A percentile compares a stretch with the other conserved stretches of the same genome.
These are phyloP conservation scores for Suhomyces anneliseae DNA, from an alignment of 1,139 yeast genomes.

Conservation along the genomic window DNA sequence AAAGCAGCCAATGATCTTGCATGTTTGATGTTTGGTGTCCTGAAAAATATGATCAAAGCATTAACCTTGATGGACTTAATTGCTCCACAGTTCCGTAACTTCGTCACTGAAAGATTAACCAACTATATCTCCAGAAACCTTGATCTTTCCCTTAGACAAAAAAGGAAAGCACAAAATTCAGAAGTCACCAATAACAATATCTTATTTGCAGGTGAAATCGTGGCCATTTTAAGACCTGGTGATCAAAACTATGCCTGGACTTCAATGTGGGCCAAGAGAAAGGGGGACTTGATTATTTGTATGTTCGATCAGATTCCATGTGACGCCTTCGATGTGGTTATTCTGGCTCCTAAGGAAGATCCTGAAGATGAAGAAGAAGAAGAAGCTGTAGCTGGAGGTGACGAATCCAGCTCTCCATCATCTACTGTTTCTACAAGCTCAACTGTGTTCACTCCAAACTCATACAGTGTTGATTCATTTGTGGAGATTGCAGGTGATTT, in stretches of 20 bases:
- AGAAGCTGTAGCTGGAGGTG: not conserved
- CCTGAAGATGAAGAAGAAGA: not conserved
- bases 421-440: not conserved
- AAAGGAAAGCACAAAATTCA: conserved; percentile 5
- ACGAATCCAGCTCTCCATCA: conserved; percentile 1
- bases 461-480: conserved; percentile 35
- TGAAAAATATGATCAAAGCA: conserved; percentile 60
- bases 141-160: conserved; percentile 15
- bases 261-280: conserved; percentile 83
- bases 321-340: conserved; percentile 66
- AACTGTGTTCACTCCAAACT: not conserved
- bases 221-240: conserved; percentile 54
- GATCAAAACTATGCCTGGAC: conserved; percentile 67
- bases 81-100: conserved; percentile 69
- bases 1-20: conserved; percentile 89
- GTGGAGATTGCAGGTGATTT: conserved; percentile 46
- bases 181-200: conserved; percentile 35
- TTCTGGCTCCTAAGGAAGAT: conserved; percentile 32
- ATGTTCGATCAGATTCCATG: conserved; percentile 88
- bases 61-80: conserved; percentile 73
- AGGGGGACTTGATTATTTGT: conserved; percentile 70
- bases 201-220: conserved; percentile 55
- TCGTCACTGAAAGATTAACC: conserved; percentile 58
- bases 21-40: conserved; percentile 81
- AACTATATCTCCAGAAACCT: conserved; percentile 23